A percentile compares a stretch with the other conserved stretches of the same genome.
These are phyloP conservation scores for Macaranga tanarius DNA, from an alignment of 441 rosid genomes.

Conservation along the genomic window DNA sequence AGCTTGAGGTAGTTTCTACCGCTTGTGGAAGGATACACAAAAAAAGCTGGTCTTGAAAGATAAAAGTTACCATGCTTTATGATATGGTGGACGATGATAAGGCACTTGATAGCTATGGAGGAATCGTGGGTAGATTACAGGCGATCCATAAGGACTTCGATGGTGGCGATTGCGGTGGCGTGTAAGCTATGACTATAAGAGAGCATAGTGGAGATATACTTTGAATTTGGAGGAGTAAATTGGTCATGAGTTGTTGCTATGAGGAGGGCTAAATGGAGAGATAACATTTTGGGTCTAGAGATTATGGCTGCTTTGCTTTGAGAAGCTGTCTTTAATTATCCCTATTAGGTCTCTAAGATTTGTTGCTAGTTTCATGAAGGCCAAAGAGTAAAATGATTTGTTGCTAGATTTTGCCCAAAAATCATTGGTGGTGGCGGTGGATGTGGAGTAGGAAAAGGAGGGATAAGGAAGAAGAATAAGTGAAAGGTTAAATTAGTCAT, in stretches of 20 bases:
- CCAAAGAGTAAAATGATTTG: no score
- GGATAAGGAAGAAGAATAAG: no score
- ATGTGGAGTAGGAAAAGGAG: no score
- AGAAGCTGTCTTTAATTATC: conserved; percentile 71
- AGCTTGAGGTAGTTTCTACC: conserved; percentile 84
- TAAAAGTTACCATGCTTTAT: conserved; percentile 73
- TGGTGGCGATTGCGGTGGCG: conserved; percentile 60
- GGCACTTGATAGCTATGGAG: conserved; percentile 74
- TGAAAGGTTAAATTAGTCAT: no score
- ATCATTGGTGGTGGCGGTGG: no score
- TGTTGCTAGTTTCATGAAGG: conserved; percentile 46
- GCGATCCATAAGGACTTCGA: conserved; percentile 79
- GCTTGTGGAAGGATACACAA: conserved; percentile 65
- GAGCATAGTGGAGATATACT: conserved; percentile 56
- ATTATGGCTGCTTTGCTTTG: conserved; percentile 72
- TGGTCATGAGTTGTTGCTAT: conserved; percentile 80
- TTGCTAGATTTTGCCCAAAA: no score
- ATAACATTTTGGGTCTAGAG: conserved; percentile 38
- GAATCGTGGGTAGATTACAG: conserved; percentile 72
- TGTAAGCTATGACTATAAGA: conserved; percentile 67
- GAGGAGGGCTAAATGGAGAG: conserved; percentile 61
- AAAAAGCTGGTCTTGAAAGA: conserved; percentile 89
- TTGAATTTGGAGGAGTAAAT: conserved; percentile 48
- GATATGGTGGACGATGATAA: conserved; percentile 58
- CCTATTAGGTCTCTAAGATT: conserved; percentile 56